A percentile compares a stretch with the other conserved stretches of the same genome.
Evolutionary conservation across 2,329 filamentous ascomycete genomes (phyloP).

Genomic region (Paracoccidioides brasiliensis): DNA sequence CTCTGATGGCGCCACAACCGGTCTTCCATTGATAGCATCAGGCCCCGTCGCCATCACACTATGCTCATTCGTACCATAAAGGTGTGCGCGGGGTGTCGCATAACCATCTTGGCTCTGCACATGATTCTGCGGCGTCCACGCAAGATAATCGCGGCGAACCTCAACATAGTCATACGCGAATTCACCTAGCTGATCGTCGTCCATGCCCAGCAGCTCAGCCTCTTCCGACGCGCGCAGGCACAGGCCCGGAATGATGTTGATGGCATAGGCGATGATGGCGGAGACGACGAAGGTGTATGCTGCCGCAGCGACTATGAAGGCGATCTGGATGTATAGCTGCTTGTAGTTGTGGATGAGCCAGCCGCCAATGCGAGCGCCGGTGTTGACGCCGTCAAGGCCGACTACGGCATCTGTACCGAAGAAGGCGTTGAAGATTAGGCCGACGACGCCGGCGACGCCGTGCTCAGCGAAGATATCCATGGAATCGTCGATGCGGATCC

Average conservation of each 20-base stretch:
- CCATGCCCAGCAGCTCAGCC: conserved; percentile 54
- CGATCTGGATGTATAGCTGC: conserved; percentile 59
- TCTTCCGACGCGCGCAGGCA: conserved; percentile 54
- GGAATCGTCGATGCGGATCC: conserved; percentile 70
- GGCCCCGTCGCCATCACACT: conserved; percentile 40
- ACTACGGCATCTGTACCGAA: conserved; percentile 66
- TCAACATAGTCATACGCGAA: conserved; percentile 42
- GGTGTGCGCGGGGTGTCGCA: conserved; percentile 43
- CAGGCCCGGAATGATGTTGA: conserved; percentile 59
- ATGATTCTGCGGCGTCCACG: conserved; percentile 36
- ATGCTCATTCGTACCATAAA: conserved; percentile 48
- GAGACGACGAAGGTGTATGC: conserved; percentile 55
- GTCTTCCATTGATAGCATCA: neutral
- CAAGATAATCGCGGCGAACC: conserved; percentile 38
- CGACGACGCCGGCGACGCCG: conserved; percentile 68
- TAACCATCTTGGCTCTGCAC: conserved; percentile 36
- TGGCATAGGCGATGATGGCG: conserved; percentile 54
- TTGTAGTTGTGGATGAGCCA: conserved; percentile 60
- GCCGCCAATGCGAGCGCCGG: conserved; percentile 40
- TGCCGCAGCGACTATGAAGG: conserved; percentile 52
- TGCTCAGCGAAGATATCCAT: conserved; percentile 89
- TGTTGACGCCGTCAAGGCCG: conserved; percentile 54
- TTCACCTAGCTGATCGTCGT: conserved; percentile 39
- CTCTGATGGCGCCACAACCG: neutral
- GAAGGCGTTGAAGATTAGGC: conserved; percentile 64